Conservation (phyloP, 129 eudicot genomes). For the Apium graveolens region DNA sequence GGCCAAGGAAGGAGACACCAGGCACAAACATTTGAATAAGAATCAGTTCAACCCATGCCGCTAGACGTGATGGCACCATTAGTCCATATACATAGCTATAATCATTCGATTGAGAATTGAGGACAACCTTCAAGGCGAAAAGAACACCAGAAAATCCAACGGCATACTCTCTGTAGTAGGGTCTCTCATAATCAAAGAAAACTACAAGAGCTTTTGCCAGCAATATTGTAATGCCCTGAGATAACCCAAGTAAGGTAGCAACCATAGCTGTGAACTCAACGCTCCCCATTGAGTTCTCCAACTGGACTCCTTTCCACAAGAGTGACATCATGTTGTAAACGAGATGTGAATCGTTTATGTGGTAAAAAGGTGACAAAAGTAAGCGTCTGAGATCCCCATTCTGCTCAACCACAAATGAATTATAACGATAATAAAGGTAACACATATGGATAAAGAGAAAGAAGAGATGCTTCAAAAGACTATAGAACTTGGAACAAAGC, state of each 20-base stretch:
- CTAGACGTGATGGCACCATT: slow-evolving; percentile 57
- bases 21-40: slow-evolving; percentile 81
- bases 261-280: slow-evolving; percentile 67
- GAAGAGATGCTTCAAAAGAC: background rate
- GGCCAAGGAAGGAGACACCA: slow-evolving; percentile 81
- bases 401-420: slow-evolving; percentile 33
- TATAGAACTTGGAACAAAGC: background rate
- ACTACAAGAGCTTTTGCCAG: slow-evolving; percentile 65
- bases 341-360: slow-evolving; percentile 70
- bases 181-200: slow-evolving; percentile 42
- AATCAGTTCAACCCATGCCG: slow-evolving; percentile 88
- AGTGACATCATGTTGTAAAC: slow-evolving; percentile 91
- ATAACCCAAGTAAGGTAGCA: slow-evolving; percentile 61
- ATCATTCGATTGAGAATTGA: slow-evolving; percentile 57
- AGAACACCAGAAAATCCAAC: slow-evolving; percentile 95
- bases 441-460: background rate
- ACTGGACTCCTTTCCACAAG: slow-evolving; percentile 84
- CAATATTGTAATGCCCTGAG: slow-evolving; percentile 76
- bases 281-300: slow-evolving; percentile 76
- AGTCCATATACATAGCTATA: slow-evolving; percentile 55
- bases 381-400: slow-evolving; percentile 66
- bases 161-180: slow-evolving; percentile 70
- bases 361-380: slow-evolving; percentile 78
- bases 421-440: background rate
- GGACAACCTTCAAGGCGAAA: slow-evolving; percentile 91